Percentiles rank a stretch among this genome's conserved stretches.
Evolutionary conservation across 169 alveolate species (phyloP).

Genomic region (Besnoitia besnoiti): DNA sequence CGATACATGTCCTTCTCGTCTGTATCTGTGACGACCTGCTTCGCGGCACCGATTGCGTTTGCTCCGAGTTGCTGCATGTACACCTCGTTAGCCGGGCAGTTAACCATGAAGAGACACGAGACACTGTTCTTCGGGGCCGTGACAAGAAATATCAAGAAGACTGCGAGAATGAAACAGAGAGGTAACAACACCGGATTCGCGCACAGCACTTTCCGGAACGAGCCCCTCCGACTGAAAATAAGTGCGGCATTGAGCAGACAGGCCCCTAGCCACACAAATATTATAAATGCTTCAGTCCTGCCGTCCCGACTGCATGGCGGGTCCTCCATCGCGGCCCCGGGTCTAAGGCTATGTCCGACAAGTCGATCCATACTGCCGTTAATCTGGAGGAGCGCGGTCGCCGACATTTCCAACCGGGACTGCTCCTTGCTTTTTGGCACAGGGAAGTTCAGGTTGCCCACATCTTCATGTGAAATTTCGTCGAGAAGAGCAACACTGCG

Average conservation of each 20-base stretch:
- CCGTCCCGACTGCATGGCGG: constrained; percentile 78
- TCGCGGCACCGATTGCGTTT: neutral
- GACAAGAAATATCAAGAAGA: constrained; percentile 5
- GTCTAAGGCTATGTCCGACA: neutral
- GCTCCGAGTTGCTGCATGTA: neutral
- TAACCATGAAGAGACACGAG: constrained; percentile 51
- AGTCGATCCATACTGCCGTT: neutral
- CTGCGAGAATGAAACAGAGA: constrained; percentile 2
- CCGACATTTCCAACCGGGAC: neutral
- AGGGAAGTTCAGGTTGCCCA: neutral
- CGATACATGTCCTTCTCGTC: constrained; percentile 17
- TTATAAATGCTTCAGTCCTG: constrained; percentile 79
- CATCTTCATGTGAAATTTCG: neutral
- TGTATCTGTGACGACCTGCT: neutral
- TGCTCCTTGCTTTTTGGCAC: neutral
- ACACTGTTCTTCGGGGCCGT: constrained; percentile 23
- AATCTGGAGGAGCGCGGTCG: neutral
- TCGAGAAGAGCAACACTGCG: neutral
- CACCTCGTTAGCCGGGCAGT: constrained; percentile 48
- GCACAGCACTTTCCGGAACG: constrained; percentile 77
- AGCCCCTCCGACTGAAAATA: constrained; percentile 81
- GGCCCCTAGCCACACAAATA: constrained; percentile 83
- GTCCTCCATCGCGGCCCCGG: neutral
- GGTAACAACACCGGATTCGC: constrained; percentile 76
- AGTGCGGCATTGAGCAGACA: constrained; percentile 84